Base-by-base conservation (phyloP, 2,329 filamentous ascomycete genomes). In the Neonectria hederae region DNA sequence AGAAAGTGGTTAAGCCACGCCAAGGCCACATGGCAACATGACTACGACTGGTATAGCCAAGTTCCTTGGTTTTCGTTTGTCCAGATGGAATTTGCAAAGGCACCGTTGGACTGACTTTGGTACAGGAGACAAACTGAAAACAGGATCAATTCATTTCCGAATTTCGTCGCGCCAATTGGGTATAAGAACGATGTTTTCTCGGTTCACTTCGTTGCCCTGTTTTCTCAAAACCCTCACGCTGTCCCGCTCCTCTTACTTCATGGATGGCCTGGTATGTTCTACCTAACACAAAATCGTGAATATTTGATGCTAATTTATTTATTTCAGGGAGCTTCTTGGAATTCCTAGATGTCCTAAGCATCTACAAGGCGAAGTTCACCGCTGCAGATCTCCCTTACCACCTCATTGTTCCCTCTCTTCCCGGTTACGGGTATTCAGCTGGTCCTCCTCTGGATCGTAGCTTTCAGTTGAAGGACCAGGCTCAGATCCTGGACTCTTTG, bases 361-460 rank as follows among this genome's bases (percentile, higher is more conserved):
- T 84, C 3, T 73, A 89, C 2, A 72, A 74, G 24, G 69, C 78
- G 2, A 83, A 82, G 58, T 87, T 88, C 70, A 80, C 81, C 0
- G 80, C 84, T 0, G 76, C 82, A 0, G 79, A 76, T 0, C 76
- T 89, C 14, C 86, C 87, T 0, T 89, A 86, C 69, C 86, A 89
- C 66, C 73, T 89, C 42, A 80, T 89, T 43, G 82, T 84, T 0
- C 87, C 87, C 0, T 86, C 83, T 0, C 75, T 89, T 4, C 84
- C 85, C 0, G 87, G 86, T 9, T 89, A 85, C 68, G 79, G 80
- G 0, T 83, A 86, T 62, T 87, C 84, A 0, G 81, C 79, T 1
- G 74, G 79, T 0, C 83, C 85, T 1, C 83, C 86, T 0, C 49
- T 81, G 6, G 77, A 83, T 49, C 76, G 74, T 17, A 75, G 87